Percentiles rank a stretch among this genome's conserved stretches.
Evolutionary conservation across 305 asterid species (phyloP).

Genomic region (Solanum hybrid): DNA sequence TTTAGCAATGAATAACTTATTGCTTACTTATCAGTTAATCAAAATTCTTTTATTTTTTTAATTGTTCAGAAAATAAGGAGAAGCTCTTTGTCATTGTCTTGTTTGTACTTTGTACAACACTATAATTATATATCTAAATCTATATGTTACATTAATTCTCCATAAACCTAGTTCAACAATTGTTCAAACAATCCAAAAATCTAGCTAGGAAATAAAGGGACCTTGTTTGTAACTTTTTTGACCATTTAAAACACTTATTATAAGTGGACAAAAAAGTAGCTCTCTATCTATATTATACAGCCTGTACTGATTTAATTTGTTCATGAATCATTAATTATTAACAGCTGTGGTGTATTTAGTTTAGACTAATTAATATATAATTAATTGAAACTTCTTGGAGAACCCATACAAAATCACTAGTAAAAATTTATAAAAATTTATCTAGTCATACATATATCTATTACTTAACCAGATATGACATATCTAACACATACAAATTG

Average conservation of each 20-base stretch:
- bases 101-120: not conserved
- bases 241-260: not conserved
- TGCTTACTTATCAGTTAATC: not conserved
- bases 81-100: not conserved
- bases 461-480: not conserved
- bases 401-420: not conserved
- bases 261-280: not conserved
- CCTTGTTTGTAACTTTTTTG: not conserved
- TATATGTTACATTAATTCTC: not conserved
- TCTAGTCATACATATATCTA: not conserved
- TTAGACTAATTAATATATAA: not conserved
- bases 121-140: not conserved
- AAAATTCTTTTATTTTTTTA: not conserved
- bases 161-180: not conserved
- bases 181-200: not conserved
- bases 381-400: not conserved
- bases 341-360: not conserved
- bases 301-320: not conserved
- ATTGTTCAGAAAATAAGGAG: not conserved
- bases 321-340: not conserved
- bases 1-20: too few species aligned
- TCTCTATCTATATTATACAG: not conserved
- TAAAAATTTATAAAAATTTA: not conserved
- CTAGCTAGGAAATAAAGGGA: not conserved
- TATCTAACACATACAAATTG: not conserved